A percentile compares a stretch with the other conserved stretches of the same genome.
Evolutionary conservation across 202 grass and related monocot genomes (phyloP).

Genomic region (Carex sylvatica): DNA sequence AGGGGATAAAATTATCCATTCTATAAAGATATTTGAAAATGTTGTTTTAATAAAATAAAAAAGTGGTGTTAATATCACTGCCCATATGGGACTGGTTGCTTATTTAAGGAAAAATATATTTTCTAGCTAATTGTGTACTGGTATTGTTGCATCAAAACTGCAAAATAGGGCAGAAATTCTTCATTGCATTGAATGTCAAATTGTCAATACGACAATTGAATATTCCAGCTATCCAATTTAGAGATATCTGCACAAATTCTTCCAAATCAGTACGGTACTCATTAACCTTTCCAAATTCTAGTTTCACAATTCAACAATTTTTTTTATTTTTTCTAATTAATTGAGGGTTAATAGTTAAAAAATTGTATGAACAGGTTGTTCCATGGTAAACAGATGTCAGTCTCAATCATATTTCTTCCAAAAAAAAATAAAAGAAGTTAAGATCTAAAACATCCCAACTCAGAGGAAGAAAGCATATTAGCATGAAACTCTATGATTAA

Average conservation of each 20-base stretch:
- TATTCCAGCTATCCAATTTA: slow-evolving; percentile 5
- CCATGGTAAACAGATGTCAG: no score
- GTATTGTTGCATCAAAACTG: background rate
- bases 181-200: slow-evolving; percentile 1
- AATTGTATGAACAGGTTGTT: no score
- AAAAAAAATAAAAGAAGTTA: background rate
- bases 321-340: background rate
- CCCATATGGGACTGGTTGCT: background rate
- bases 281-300: background rate
- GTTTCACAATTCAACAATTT: background rate
- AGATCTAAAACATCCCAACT: background rate
- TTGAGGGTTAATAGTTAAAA: no score
- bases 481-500: slow-evolving; percentile 10
- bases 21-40: no score
- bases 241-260: background rate
- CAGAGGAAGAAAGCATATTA: background rate
- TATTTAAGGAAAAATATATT: background rate
- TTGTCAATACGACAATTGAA: background rate
- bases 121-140: background rate
- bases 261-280: background rate
- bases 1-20: no score
- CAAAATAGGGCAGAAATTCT: background rate
- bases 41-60: no score
- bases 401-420: background rate
- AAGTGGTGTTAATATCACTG: no score